These are phyloP conservation scores for Fomitiporia mediterranea DNA, from an alignment of 1,284 basidiomycete genomes.

Conservation along the genomic window DNA sequence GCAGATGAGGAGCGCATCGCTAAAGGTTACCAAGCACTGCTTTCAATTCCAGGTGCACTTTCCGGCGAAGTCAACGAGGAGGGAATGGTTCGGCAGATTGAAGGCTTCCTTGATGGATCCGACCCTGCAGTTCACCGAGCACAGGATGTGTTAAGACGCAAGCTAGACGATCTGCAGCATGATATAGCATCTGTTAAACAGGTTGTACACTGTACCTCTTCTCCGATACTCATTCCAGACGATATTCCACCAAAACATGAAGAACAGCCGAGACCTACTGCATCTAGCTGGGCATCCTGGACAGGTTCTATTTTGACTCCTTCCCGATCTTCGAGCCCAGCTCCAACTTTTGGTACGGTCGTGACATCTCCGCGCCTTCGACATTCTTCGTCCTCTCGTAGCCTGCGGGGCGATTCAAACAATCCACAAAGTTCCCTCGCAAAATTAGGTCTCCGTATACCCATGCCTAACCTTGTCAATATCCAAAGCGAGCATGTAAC, in stretches of 20 bases:
- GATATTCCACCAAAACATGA: constrained; percentile 16
- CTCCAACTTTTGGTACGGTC: constrained; percentile 60
- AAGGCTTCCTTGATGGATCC: constrained; percentile 55
- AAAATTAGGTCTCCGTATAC: constrained; percentile 50
- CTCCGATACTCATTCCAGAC: constrained; percentile 20
- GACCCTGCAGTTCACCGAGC: constrained; percentile 48
- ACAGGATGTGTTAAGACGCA: constrained; percentile 46
- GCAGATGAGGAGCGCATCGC: constrained; percentile 72
- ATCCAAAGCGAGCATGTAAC: neutral
- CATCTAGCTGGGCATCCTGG: constrained; percentile 54
- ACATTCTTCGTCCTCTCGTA: constrained; percentile 41
- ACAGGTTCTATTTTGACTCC: constrained; percentile 40
- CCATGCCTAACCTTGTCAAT: constrained; percentile 44
- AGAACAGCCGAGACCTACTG: constrained; percentile 19
- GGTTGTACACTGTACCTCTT: constrained; percentile 42
- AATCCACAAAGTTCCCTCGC: constrained; percentile 39
- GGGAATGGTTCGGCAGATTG: constrained; percentile 49
- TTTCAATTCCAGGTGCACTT: constrained; percentile 54
- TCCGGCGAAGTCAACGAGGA: constrained; percentile 31
- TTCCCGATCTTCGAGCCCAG: constrained; percentile 38
- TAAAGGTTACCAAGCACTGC: constrained; percentile 68
- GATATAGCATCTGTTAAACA: constrained; percentile 69
- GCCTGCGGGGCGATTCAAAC: constrained; percentile 21
- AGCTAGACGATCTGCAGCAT: constrained; percentile 74
- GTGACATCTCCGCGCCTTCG: constrained; percentile 58